Conservation (phyloP, 1,139 yeast genomes). For the Yamadazyma pseudoaaseri region DNA sequence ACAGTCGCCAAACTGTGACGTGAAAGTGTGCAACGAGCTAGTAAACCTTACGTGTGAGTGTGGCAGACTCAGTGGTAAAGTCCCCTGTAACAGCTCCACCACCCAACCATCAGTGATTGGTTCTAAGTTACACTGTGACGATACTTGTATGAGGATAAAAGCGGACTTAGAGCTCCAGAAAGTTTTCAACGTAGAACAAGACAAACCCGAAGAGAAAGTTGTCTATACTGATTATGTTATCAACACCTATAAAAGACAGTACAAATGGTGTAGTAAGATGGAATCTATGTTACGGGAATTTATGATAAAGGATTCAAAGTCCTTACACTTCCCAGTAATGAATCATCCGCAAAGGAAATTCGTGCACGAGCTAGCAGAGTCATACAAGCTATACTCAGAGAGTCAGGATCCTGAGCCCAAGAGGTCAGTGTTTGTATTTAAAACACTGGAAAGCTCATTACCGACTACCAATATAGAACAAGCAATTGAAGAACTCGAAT, state of each 20-base stretch:
- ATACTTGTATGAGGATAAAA: conserved; percentile 60
- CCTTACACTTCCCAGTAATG: conserved; percentile 74
- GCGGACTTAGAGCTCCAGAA: conserved; percentile 63
- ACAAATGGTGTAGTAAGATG: conserved; percentile 62
- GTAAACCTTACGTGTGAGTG: conserved; percentile 62
- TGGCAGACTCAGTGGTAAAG: conserved; percentile 48
- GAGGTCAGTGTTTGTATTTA: conserved; percentile 64
- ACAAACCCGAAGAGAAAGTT: conserved; percentile 9
- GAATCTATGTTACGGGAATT: conserved; percentile 55
- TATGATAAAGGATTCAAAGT: conserved; percentile 29
- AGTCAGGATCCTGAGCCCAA: conserved; percentile 83
- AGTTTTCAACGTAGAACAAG: conserved; percentile 43
- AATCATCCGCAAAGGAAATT: conserved; percentile 64
- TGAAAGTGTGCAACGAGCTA: conserved; percentile 42
- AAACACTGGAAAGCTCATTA: conserved; percentile 31
- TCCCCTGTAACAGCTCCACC: conserved; percentile 55
- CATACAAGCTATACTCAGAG: conserved; percentile 61
- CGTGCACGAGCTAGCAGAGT: conserved; percentile 63
- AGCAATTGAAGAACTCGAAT: conserved; percentile 25
- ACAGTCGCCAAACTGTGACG: conserved; percentile 37
- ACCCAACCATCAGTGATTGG: conserved; percentile 28
- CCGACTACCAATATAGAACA: conserved; percentile 35
- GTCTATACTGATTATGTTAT: conserved; percentile 47
- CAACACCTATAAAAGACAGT: conserved; percentile 48
- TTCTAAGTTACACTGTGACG: conserved; percentile 56